Evolutionary conservation across 768 basidiomycete species (phyloP), one percentile per base, ranked within the genome.

Genomic region (Trametes cinnabarina): DNA sequence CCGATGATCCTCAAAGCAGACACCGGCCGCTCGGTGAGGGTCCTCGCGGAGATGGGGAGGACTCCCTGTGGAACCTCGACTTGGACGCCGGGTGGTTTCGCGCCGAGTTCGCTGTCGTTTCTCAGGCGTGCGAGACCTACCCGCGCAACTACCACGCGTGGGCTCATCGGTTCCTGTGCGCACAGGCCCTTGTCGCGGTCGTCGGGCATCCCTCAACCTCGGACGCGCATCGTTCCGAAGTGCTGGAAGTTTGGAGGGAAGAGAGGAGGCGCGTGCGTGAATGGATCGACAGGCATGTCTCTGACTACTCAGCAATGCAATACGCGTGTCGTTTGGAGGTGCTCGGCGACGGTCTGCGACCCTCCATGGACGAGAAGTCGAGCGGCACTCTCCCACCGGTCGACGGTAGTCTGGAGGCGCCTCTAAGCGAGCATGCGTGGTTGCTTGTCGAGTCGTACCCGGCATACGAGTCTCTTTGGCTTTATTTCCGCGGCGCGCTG

Each of bases 81-180:
- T 63, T 86, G 43, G 65, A 77, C 22, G 67, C 72, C 20, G 65
- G 69, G 0, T 64, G 63, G 30, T 65, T 85, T 42, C 68, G 67
- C 41, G 57, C 66, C n/a, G 88, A 90, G 66, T 73, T 88, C 39
- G 65, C 65, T 6, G 63, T 83, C 47, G 71, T 78, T 14, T 69
- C 76, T 37, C 69, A 69, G 34, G 82, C 86, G 28, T 84, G 84
- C 70, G 81, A 83, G 63, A 69, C 76, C 5, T 87, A 89, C 65
- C 84, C 84, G 9, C 82, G 88, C 14, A 90, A 90, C 65, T 90
- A 90, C 66, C 82, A 86, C 68, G 86, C 85, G 4, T 90, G 88
- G 88, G 67, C 75, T 1, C 85, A 90, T 63, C 82, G 86, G 66
- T 74, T 75, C 46, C 79, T 78, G 40, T 73, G 83, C 53, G 66